These are phyloP conservation scores for Pseudevernia furfuracea DNA, from an alignment of 495 filamentous ascomycete genomes.

Conservation along the genomic window DNA sequence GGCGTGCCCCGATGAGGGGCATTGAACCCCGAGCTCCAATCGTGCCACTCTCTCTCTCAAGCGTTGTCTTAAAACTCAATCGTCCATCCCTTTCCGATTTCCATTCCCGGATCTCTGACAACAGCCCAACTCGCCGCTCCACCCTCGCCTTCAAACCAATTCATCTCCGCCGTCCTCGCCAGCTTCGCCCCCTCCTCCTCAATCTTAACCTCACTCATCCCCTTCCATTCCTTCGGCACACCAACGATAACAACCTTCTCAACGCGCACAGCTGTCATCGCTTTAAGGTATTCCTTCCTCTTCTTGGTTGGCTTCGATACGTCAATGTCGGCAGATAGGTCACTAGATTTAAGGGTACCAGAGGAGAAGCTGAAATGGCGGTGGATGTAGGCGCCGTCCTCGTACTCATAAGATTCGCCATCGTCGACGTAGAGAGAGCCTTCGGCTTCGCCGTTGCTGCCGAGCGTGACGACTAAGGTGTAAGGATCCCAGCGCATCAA, in stretches of 20 bases:
- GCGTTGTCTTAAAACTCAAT: constrained; percentile 49
- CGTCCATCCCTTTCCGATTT: constrained; percentile 74
- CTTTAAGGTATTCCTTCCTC: constrained; percentile 65
- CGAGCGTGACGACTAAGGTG: constrained; percentile 75
- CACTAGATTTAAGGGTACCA: constrained; percentile 42
- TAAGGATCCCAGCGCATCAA: constrained; percentile 94
- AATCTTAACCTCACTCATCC: constrained; percentile 58
- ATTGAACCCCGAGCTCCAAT: neutral
- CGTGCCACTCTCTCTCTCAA: neutral
- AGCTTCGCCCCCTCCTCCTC: constrained; percentile 59
- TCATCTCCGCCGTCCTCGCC: constrained; percentile 46
- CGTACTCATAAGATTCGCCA: constrained; percentile 83
- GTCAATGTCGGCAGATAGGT: constrained; percentile 43
- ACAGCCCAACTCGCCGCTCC: constrained; percentile 71
- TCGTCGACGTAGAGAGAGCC: constrained; percentile 88
- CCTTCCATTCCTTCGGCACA: constrained; percentile 64
- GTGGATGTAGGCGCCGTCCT: constrained; percentile 79
- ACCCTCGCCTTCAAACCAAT: constrained; percentile 50
- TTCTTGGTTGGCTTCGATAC: constrained; percentile 49
- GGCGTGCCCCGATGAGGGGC: neutral
- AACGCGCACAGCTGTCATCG: constrained; percentile 66
- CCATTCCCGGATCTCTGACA: constrained; percentile 68
- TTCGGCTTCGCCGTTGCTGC: constrained; percentile 58
- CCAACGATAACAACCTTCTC: constrained; percentile 79
- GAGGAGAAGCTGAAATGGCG: constrained; percentile 56